Evolutionary conservation across 2,329 filamentous ascomycete genomes (phyloP).

Genomic region (Penicillium psychrosexuale): DNA sequence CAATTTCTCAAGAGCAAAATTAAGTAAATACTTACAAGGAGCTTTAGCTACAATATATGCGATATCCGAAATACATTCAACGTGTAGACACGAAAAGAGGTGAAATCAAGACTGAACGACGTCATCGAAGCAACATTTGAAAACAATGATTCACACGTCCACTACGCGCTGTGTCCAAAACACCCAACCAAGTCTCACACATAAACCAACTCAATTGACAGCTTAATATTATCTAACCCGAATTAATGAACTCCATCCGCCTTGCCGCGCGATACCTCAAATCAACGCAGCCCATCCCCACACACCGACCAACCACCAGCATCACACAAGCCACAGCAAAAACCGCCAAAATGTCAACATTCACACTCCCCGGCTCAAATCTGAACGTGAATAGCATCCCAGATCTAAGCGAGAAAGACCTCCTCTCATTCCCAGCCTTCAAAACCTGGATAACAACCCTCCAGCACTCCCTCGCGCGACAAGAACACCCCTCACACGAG

Average conservation of each 20-base stretch:
- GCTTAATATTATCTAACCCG: background rate
- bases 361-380: conserved; percentile 38
- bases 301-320: background rate
- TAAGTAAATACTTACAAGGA: too few species aligned
- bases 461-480: conserved; percentile 48
- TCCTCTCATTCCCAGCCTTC: conserved; percentile 54
- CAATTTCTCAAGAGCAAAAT: background rate
- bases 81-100: background rate
- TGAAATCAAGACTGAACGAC: background rate
- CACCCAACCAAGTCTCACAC: background rate
- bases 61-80: background rate
- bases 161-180: background rate
- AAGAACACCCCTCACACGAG: conserved; percentile 46
- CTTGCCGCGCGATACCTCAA: conserved; percentile 1
- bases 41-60: too few species aligned
- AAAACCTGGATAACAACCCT: conserved; percentile 54
- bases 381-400: conserved; percentile 43
- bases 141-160: background rate
- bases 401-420: conserved; percentile 44
- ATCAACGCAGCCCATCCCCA: background rate
- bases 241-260: conserved; percentile 5
- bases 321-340: background rate
- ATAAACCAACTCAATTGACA: background rate
- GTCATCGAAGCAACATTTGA: conserved; percentile 1
- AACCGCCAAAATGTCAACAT: conserved; percentile 39